Percentiles rank a stretch among this genome's conserved stretches.
These are phyloP conservation scores for Lasiosphaeria hispida DNA, from an alignment of 495 filamentous ascomycete genomes.

Conservation along the genomic window DNA sequence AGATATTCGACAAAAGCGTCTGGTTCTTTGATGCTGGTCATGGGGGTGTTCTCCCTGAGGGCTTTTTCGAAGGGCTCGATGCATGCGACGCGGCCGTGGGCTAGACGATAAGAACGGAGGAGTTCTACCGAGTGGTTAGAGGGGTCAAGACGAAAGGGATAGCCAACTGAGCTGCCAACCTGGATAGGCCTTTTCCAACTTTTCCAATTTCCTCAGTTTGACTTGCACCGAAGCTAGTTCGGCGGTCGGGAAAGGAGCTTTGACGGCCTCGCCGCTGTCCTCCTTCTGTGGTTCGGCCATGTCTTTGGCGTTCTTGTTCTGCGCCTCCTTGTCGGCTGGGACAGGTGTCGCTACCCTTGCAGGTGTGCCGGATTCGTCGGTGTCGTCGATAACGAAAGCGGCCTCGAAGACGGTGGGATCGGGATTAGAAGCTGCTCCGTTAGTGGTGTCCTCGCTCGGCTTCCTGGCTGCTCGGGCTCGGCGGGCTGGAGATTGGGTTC, in stretches of 20 bases:
- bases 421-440: conserved; percentile 49
- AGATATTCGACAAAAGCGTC: conserved; percentile 87
- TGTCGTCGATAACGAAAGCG: conserved; percentile 76
- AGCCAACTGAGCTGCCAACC: conserved; percentile 44
- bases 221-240: conserved; percentile 70
- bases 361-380: conserved; percentile 57
- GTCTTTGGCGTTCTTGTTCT: conserved; percentile 33
- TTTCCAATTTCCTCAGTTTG: conserved; percentile 74
- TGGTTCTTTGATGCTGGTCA: conserved; percentile 83
- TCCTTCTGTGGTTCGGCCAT: conserved; percentile 16
- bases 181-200: conserved; percentile 80
- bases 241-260: conserved; percentile 20
- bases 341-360: conserved; percentile 47
- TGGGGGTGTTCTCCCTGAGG: conserved; percentile 84
- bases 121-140: conserved; percentile 58
- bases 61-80: conserved; percentile 93
- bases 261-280: conserved; percentile 10
- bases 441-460: conserved; percentile 41
- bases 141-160: background rate
- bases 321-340: conserved; percentile 33
- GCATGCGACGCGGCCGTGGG: conserved; percentile 75
- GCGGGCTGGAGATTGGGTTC: conserved; percentile 36
- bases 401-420: conserved; percentile 84
- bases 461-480: conserved; percentile 45
- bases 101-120: conserved; percentile 83